Conservation (phyloP, 2,329 filamentous ascomycete genomes). For the Amauroascus verrucosus region DNA sequence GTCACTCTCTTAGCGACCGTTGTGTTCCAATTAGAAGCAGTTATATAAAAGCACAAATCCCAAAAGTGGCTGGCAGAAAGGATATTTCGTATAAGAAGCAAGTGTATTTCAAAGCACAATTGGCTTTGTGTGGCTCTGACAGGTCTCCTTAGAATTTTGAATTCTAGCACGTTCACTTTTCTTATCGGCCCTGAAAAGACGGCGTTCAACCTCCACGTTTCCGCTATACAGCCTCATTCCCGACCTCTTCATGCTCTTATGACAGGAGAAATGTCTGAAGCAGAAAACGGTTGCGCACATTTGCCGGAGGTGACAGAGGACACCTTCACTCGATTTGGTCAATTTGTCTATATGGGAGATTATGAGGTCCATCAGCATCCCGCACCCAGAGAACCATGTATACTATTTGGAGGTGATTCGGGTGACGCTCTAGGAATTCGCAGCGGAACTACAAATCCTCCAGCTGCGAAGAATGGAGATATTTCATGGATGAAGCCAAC, state of each 20-base stretch:
- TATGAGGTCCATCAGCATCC: neutral
- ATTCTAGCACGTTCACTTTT: neutral
- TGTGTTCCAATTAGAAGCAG: no score
- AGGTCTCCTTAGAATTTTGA: neutral
- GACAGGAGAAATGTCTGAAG: neutral
- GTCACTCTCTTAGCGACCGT: no score
- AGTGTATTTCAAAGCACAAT: neutral
- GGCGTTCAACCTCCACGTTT: neutral
- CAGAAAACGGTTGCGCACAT: neutral
- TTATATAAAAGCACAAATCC: no score
- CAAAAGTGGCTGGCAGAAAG: neutral
- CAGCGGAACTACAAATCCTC: no score
- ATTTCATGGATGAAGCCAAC: no score
- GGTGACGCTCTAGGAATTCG: no score
- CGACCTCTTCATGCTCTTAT: neutral
- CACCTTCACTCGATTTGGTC: constrained; percentile 1
- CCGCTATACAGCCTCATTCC: neutral
- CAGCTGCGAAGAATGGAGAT: no score
- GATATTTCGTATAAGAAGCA: neutral
- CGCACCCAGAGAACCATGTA: no score
- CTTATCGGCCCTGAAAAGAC: constrained; percentile 1
- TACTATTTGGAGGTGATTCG: no score
- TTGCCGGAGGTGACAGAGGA: neutral
- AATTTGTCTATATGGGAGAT: neutral
- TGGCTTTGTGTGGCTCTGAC: neutral